phyloP scores from a whole-genome alignment of 2,329 filamentous ascomycete species.

The Ophiostoma novo-ulmi region DNA sequence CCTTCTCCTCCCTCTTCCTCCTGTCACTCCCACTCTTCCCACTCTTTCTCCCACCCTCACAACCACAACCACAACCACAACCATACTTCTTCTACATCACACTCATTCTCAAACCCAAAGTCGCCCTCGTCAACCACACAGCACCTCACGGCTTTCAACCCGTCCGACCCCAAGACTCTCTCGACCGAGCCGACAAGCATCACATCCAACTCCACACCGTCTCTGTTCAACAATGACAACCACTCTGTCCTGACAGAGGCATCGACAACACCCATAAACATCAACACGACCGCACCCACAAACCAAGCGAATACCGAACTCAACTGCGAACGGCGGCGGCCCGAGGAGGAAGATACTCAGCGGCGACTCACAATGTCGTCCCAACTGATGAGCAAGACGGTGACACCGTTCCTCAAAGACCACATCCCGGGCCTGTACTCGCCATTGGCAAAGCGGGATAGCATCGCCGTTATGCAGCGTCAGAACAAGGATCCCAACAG shows the following conservation, averaged over 20 bases:
- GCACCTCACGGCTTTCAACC: conserved; percentile 21
- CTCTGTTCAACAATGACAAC: conserved; percentile 12
- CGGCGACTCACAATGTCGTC: conserved; percentile 54
- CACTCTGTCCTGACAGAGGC: conserved; percentile 17
- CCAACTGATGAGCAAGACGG: conserved; percentile 68
- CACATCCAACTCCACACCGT: background rate
- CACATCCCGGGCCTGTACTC: conserved; percentile 89
- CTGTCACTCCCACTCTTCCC: conserved; percentile 8
- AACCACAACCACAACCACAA: background rate
- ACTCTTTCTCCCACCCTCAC: conserved; percentile 11
- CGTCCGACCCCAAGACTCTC: conserved; percentile 24
- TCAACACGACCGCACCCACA: background rate
- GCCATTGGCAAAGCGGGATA: conserved; percentile 59
- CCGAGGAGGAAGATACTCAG: conserved; percentile 46
- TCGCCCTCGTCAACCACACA: conserved; percentile 19
- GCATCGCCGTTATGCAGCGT: conserved; percentile 37
- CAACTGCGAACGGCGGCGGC: conserved; percentile 49
- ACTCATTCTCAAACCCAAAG: background rate
- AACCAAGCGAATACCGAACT: conserved; percentile 32
- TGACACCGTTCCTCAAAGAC: conserved; percentile 82
- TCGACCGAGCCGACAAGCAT: conserved; percentile 17
- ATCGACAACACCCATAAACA: background rate
- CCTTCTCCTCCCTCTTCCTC: conserved; percentile 15
- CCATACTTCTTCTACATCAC: conserved; percentile 5
- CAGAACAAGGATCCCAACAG: conserved; percentile 62